phyloP scores from a whole-genome alignment of 2,329 filamentous ascomycete species.

The Lasiodiplodia sp. region DNA sequence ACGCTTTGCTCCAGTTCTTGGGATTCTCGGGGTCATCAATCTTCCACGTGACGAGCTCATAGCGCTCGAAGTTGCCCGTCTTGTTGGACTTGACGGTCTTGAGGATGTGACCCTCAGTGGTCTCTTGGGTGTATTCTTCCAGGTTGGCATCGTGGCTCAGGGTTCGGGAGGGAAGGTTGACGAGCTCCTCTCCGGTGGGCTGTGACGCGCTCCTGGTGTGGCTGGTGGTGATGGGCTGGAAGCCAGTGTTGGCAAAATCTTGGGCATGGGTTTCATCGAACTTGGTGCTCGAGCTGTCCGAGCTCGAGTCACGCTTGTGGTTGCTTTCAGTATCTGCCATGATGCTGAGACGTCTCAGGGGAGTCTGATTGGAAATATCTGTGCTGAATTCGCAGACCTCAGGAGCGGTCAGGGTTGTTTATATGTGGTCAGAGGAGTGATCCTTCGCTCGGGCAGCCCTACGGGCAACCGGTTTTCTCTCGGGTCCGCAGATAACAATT shows the following conservation, averaged over 20 bases:
- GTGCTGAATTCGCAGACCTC: neutral
- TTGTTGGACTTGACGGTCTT: slow-evolving; percentile 62
- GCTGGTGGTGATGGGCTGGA: slow-evolving; percentile 21
- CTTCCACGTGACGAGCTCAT: slow-evolving; percentile 74
- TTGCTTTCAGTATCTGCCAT: slow-evolving; percentile 17
- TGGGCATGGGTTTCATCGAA: slow-evolving; percentile 22
- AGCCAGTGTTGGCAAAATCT: slow-evolving; percentile 27
- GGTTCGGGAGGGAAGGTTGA: slow-evolving; percentile 71
- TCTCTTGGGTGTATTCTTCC: slow-evolving; percentile 72
- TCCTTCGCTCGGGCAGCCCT: slow-evolving; percentile 3
- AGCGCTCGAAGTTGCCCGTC: slow-evolving; percentile 56
- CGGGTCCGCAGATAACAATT: slow-evolving; percentile 20
- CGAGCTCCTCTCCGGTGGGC: slow-evolving; percentile 49
- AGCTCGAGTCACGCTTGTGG: slow-evolving; percentile 22
- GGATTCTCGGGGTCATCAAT: slow-evolving; percentile 78
- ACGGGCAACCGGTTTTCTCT: slow-evolving; percentile 18
- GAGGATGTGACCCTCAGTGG: slow-evolving; percentile 67
- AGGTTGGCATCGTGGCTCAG: slow-evolving; percentile 63
- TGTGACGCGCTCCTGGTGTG: slow-evolving; percentile 13
- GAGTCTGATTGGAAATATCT: slow-evolving; percentile 7
- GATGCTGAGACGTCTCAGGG: neutral
- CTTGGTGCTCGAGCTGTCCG: slow-evolving; percentile 24
- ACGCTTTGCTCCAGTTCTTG: slow-evolving; percentile 82
- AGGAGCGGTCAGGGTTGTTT: slow-evolving; percentile 21
- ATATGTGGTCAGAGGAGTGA: neutral